Base-by-base conservation (phyloP, 2,329 filamentous ascomycete species). In the Fusarium nanum region DNA sequence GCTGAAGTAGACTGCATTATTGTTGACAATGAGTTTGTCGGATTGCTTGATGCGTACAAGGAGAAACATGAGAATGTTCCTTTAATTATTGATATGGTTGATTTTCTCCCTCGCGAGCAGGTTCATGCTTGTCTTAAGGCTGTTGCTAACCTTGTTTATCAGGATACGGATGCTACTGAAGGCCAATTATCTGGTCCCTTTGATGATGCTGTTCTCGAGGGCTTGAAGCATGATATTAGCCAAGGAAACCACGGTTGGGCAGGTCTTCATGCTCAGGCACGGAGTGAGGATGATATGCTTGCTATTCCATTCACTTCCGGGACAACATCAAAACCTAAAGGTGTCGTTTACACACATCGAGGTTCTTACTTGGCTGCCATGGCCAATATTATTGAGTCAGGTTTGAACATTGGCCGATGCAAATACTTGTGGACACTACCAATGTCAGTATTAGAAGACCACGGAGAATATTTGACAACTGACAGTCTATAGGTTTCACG, bases 281-380 rank as follows among this genome's bases (percentile, higher is more conserved):
- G 85, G 2, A 86, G 93, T 73, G 96, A 99, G 78, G 91, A 97
- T 71, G 89, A 89, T 64, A 87, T 93, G 72, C 87, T 98, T 65
- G 93, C 94, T 5, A 89, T 99, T 58, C 93, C 95, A 2, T 98
- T 98, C 79, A 99, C 96, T 0, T 96, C 92, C 28, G 95, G 95
- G 6, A 98, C 96, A 2, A 98, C 96, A 0, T 94, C 94, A 1
- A 86, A 88, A 30, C 96, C 96, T 3, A 98, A 99, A 79, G 96
- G 96, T 7, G 95, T 98, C 5, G 90, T 97, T 58, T 98, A 92
- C 77, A 98, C 93, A 3, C 93, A 98, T 79, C 88, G 96, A 48
- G 92, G 94, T 6, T 89, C 89, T 10, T 99, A 98, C 77, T 85
- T 99, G 14, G 95, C 93, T 1, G 86, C 93, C 0, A 76, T 98